These are phyloP conservation scores for Tylopilus balloui DNA, from an alignment of 768 basidiomycete species.

Conservation along the genomic window DNA sequence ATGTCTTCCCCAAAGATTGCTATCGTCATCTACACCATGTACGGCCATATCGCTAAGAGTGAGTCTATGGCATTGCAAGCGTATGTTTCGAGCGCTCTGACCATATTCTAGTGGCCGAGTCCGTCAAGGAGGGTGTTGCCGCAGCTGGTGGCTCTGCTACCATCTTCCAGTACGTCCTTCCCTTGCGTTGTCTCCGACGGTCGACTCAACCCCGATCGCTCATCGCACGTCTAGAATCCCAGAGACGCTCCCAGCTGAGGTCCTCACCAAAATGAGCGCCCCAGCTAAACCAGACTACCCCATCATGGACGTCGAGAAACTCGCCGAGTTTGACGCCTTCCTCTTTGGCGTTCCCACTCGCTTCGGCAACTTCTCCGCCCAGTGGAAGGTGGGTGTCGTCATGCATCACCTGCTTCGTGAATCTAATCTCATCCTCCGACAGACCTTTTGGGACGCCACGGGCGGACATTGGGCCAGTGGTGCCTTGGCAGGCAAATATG, in stretches of 20 bases:
- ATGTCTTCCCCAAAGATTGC: slow-evolving; percentile 55
- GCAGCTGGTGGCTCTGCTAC: slow-evolving; percentile 46
- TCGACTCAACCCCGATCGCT: neutral
- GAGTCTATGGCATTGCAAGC: slow-evolving; percentile 23
- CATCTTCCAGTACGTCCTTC: slow-evolving; percentile 51
- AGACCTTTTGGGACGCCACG: slow-evolving; percentile 75
- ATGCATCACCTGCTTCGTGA: neutral
- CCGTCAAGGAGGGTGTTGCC: slow-evolving; percentile 44
- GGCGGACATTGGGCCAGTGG: slow-evolving; percentile 62
- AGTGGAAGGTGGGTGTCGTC: slow-evolving; percentile 54
- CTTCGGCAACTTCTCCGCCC: slow-evolving; percentile 44
- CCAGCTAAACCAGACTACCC: slow-evolving; percentile 62
- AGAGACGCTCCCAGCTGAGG: slow-evolving; percentile 71
- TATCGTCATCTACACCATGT: slow-evolving; percentile 70
- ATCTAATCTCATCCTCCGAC: slow-evolving; percentile 5
- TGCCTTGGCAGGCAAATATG: slow-evolving; percentile 67
- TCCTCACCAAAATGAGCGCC: slow-evolving; percentile 66
- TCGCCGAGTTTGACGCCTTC: slow-evolving; percentile 34
- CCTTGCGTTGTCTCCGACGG: too few relatives aligned
- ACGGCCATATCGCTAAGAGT: slow-evolving; percentile 70
- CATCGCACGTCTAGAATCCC: slow-evolving; percentile 46
- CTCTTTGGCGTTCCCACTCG: slow-evolving; percentile 43
- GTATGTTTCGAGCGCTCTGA: neutral
- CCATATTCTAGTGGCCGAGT: slow-evolving; percentile 53
- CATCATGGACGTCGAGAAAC: slow-evolving; percentile 6